Percentiles rank a stretch among this genome's conserved stretches.
These are phyloP conservation scores for Saccharomycopsis hybrid DNA, from an alignment of 1,139 yeast species.

Conservation along the genomic window DNA sequence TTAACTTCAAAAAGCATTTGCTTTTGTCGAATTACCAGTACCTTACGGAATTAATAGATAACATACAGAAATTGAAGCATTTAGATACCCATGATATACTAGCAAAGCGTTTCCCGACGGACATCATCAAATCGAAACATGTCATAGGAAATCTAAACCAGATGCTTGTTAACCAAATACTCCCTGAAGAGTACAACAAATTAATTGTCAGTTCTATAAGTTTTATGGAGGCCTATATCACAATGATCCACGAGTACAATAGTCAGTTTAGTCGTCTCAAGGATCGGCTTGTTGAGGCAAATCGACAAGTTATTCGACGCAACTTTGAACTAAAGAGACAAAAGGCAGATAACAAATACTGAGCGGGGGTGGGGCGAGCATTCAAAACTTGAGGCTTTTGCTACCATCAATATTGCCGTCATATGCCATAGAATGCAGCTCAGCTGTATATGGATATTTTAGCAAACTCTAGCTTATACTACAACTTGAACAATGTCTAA, in stretches of 20 bases:
- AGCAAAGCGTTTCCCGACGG: neutral
- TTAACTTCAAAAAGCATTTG: neutral
- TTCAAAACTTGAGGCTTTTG: no score
- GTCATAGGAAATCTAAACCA: neutral
- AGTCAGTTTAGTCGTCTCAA: neutral
- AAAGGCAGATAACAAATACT: neutral
- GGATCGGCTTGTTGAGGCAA: neutral
- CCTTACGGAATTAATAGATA: conserved; percentile 1
- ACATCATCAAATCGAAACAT: neutral
- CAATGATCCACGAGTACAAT: conserved; percentile 5
- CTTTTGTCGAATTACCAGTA: conserved; percentile 4
- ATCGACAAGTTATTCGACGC: neutral
- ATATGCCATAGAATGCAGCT: no score
- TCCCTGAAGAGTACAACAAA: conserved; percentile 3
- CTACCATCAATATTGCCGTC: no score
- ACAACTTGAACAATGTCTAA: no score
- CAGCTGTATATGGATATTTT: no score
- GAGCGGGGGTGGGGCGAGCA: no score
- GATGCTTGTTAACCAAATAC: neutral
- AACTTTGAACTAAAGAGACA: neutral
- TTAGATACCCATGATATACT: conserved; percentile 5
- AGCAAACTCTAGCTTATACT: no score
- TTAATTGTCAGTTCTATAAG: conserved; percentile 4
- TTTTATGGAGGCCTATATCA: conserved; percentile 2
- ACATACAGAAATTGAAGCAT: neutral